Evolutionary conservation across 371 early-diverging fungal genomes (phyloP).

Genomic region (Paraphysoderma sedebokerense): DNA sequence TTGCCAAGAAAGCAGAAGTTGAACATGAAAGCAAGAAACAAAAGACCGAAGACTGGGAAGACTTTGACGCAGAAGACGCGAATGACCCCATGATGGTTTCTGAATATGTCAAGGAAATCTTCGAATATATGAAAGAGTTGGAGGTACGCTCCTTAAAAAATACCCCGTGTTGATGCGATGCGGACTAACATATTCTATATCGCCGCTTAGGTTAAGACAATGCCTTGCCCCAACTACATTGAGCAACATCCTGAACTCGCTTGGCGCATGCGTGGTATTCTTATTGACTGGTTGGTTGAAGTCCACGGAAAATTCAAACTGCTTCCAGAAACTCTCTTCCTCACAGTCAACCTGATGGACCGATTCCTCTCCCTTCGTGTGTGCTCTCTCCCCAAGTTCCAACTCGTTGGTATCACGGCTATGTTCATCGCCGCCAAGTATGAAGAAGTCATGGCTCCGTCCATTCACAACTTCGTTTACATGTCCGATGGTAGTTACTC

Average conservation of each 20-base stretch:
- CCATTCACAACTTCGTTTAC: slow-evolving; percentile 56
- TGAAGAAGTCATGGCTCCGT: slow-evolving; percentile 83
- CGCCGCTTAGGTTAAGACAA: slow-evolving; percentile 22
- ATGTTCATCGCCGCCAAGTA: slow-evolving; percentile 93
- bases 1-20: no score
- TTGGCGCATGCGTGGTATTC: slow-evolving; percentile 83
- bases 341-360: slow-evolving; percentile 92
- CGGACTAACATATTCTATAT: background rate
- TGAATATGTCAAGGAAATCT: slow-evolving; percentile 82
- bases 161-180: background rate
- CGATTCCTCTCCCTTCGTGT: slow-evolving; percentile 79
- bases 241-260: slow-evolving; percentile 65
- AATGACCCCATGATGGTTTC: slow-evolving; percentile 76
- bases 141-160: slow-evolving; percentile 33
- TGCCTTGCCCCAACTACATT: slow-evolving; percentile 72
- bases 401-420: slow-evolving; percentile 90
- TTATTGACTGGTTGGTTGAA: slow-evolving; percentile 87
- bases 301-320: slow-evolving; percentile 77
- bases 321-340: slow-evolving; percentile 89
- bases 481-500: slow-evolving; percentile 59
- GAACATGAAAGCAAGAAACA: no score
- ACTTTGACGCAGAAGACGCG: slow-evolving; percentile 39
- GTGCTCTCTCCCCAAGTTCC: slow-evolving; percentile 74
- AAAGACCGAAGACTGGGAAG: slow-evolving; percentile 32
- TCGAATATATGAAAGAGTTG: slow-evolving; percentile 52